Percentiles rank a stretch among this genome's conserved stretches.
Evolutionary conservation across 768 basidiomycete species (phyloP).

Genomic region (Phaffia australis): DNA sequence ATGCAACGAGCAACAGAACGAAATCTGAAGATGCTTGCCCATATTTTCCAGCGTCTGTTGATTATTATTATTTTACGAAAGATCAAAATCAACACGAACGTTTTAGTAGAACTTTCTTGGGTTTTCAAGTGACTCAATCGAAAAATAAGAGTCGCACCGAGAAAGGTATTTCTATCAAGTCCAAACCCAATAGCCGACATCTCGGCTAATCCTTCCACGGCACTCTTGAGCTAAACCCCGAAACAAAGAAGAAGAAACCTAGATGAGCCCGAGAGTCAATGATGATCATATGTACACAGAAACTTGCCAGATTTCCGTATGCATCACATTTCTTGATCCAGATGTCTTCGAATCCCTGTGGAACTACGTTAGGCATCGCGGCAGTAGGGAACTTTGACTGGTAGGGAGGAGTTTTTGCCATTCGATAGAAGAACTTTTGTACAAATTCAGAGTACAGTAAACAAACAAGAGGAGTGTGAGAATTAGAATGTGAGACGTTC

Average conservation of each 20-base stretch:
- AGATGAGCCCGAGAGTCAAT: neutral
- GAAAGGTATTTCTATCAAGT: neutral
- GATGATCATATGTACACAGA: neutral
- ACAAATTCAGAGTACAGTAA: conserved; percentile 29
- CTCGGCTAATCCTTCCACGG: conserved; percentile 73
- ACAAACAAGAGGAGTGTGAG: conserved; percentile 6
- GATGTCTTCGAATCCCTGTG: conserved; percentile 50
- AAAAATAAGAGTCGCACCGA: neutral
- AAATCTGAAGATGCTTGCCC: conserved; percentile 49
- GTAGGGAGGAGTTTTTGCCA: conserved; percentile 52
- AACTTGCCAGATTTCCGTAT: conserved; percentile 77
- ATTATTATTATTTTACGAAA: conserved; percentile 56
- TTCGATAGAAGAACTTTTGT: conserved; percentile 60
- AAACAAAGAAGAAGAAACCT: neutral
- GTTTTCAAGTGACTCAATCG: conserved; percentile 40
- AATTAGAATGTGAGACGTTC: neutral
- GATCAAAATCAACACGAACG: conserved; percentile 70
- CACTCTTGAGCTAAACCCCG: conserved; percentile 35
- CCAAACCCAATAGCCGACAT: conserved; percentile 64
- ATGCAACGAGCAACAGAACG: neutral
- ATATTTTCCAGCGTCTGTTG: conserved; percentile 69
- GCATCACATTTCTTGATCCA: conserved; percentile 65
- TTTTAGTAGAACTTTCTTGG: conserved; percentile 74
- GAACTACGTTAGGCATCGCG: conserved; percentile 73
- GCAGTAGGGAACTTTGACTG: conserved; percentile 63